Conservation (phyloP, 169 alveolate genomes). For the Plasmodium vinckei region DNA sequence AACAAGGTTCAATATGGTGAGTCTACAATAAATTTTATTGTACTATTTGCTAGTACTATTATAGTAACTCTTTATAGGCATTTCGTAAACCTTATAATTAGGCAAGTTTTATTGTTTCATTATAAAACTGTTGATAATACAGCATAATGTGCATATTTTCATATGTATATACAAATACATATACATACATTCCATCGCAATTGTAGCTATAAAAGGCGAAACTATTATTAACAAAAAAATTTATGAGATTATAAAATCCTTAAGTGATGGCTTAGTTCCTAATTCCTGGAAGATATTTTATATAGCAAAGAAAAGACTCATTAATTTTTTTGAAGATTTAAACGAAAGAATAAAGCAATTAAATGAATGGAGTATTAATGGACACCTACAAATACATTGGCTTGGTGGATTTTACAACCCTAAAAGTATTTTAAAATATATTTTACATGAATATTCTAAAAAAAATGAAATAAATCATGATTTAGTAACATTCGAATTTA, state of each 20-base stretch:
- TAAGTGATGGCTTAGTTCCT: conserved; percentile 64
- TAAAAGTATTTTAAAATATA: conserved; percentile 61
- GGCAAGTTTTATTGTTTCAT: too few relatives aligned
- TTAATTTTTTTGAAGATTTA: conserved; percentile 59
- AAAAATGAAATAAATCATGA: conserved; percentile 72
- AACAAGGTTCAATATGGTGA: conserved; percentile 74
- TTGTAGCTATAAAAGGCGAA: conserved; percentile 75
- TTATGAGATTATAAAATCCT: conserved; percentile 39
- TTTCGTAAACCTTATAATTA: too few relatives aligned
- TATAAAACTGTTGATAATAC: too few relatives aligned
- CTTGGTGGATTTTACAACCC: conserved; percentile 76
- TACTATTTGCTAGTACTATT: neutral
- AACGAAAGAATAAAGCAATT: conserved; percentile 75
- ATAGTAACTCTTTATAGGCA: too few relatives aligned
- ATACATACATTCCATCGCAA: neutral
- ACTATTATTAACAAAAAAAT: conserved; percentile 52
- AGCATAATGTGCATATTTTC: too few relatives aligned
- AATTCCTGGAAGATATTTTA: conserved; percentile 62
- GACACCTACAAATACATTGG: conserved; percentile 63
- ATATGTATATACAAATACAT: too few relatives aligned
- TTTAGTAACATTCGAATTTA: conserved; percentile 62
- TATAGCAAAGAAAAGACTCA: conserved; percentile 42
- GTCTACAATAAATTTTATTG: neutral
- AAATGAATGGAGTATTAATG: conserved; percentile 70
- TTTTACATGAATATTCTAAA: conserved; percentile 73